Evolutionary conservation across 192 early-diverging fungal genomes (phyloP).

Genomic region (Phlyctochytrium planicorne): DNA sequence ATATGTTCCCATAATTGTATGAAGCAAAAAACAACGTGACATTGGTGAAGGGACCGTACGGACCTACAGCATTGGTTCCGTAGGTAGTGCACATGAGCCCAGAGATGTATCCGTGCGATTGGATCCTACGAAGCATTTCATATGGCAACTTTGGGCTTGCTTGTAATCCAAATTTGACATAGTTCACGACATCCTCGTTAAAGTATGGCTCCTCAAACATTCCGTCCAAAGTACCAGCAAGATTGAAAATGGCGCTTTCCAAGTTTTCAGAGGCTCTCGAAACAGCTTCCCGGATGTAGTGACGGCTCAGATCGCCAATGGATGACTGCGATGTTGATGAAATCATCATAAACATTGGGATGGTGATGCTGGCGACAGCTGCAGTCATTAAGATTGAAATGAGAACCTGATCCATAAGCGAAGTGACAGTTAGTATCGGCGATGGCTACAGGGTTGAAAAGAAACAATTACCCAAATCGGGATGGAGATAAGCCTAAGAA

Average conservation of each 20-base stretch:
- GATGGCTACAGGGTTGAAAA: not conserved
- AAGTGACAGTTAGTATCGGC: not conserved
- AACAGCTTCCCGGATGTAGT: not conserved
- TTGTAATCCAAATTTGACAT: not conserved
- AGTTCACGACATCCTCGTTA: not conserved
- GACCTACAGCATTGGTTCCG: not conserved
- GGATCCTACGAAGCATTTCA: not conserved
- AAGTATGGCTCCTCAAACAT: not conserved
- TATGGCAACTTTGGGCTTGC: not conserved
- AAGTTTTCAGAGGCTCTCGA: not conserved
- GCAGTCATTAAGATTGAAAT: not conserved
- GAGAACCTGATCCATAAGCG: constrained; percentile 4
- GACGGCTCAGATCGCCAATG: not conserved
- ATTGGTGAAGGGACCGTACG: constrained; percentile 4
- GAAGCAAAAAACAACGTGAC: not conserved
- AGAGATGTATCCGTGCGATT: not conserved
- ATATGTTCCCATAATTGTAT: not conserved
- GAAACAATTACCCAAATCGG: not conserved
- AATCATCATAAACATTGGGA: not conserved
- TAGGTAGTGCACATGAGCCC: not conserved
- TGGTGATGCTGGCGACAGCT: not conserved
- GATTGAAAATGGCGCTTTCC: not conserved
- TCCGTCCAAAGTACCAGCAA: not conserved
- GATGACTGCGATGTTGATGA: not conserved
- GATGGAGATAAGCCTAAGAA: too few species aligned